Percentiles rank a stretch among this genome's conserved stretches.
These are phyloP conservation scores for Yamadazyma sp. DNA, from an alignment of 1,139 yeast species.

Conservation along the genomic window DNA sequence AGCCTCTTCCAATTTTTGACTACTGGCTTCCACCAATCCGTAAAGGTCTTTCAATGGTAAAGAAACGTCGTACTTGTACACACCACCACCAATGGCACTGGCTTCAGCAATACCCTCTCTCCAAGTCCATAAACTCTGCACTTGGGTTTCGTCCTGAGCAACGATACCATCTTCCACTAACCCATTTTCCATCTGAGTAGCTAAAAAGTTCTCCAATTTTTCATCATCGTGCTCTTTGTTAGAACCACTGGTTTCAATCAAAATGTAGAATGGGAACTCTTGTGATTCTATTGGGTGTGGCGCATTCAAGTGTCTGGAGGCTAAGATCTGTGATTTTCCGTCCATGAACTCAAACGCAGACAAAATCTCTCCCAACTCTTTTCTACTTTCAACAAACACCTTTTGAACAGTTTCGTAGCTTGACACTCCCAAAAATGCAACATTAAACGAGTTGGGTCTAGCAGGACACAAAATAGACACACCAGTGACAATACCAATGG, in stretches of 20 bases:
- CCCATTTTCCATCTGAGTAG: constrained; percentile 79
- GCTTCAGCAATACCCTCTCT: constrained; percentile 94
- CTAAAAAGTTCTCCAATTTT: constrained; percentile 78
- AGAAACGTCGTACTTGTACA: constrained; percentile 93
- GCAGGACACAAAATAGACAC: constrained; percentile 88
- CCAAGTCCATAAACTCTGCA: constrained; percentile 87
- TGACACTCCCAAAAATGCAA: constrained; percentile 82
- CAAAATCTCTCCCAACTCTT: constrained; percentile 78
- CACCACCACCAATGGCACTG: constrained; percentile 83
- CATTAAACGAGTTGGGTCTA: constrained; percentile 85
- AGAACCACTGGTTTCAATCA: constrained; percentile 94
- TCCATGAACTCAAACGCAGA: constrained; percentile 98
- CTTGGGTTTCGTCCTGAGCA: constrained; percentile 92
- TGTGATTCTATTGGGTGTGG: constrained; percentile 78
- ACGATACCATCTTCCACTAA: constrained; percentile 87
- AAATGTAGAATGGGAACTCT: constrained; percentile 78
- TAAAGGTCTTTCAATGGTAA: constrained; percentile 79
- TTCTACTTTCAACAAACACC: constrained; percentile 76
- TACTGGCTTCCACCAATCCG: constrained; percentile 73
- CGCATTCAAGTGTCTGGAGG: constrained; percentile 52
- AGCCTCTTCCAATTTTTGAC: constrained; percentile 53
- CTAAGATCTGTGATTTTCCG: constrained; percentile 64
- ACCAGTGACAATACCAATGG: constrained; percentile 87
- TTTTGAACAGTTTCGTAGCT: constrained; percentile 80
- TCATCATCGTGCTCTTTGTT: constrained; percentile 82